These are phyloP conservation scores for Choricystis sp. DNA, from an alignment of 139 green algal genomes.

Conservation along the genomic window DNA sequence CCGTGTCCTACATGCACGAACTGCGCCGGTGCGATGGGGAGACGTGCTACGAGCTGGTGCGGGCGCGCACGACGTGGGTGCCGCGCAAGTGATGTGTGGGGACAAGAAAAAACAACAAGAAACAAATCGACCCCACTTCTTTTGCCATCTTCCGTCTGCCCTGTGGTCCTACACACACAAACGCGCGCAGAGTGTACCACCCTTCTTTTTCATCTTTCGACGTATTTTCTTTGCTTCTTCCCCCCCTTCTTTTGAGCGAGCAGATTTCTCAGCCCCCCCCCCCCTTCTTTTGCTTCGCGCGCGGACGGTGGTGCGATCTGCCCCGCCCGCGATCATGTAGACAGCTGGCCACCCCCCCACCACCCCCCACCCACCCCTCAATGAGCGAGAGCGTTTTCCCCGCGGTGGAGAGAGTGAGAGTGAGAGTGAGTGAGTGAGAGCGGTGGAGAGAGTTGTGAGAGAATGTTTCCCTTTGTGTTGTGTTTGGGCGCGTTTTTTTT, in stretches of 20 bases:
- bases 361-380: too few species aligned
- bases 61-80: slow-evolving; percentile 47
- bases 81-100: slow-evolving; percentile 1
- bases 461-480: background rate
- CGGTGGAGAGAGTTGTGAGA: background rate
- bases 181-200: background rate
- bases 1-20: slow-evolving; percentile 26
- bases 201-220: background rate
- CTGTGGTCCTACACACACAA: background rate
- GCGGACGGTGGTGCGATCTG: too few species aligned
- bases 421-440: background rate
- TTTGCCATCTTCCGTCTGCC: background rate
- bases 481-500: background rate
- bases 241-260: background rate
- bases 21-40: slow-evolving; percentile 29
- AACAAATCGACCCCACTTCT: background rate
- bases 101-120: too few species aligned
- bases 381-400: background rate
- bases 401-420: background rate
- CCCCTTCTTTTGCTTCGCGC: too few species aligned
- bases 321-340: too few species aligned
- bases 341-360: too few species aligned
- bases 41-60: slow-evolving; percentile 45
- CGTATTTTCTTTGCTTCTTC: background rate
- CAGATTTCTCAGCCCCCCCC: too few species aligned